Evolutionary conservation across 2,329 filamentous ascomycete genomes (phyloP).

Genomic region (Purpureocillium lavendulum): DNA sequence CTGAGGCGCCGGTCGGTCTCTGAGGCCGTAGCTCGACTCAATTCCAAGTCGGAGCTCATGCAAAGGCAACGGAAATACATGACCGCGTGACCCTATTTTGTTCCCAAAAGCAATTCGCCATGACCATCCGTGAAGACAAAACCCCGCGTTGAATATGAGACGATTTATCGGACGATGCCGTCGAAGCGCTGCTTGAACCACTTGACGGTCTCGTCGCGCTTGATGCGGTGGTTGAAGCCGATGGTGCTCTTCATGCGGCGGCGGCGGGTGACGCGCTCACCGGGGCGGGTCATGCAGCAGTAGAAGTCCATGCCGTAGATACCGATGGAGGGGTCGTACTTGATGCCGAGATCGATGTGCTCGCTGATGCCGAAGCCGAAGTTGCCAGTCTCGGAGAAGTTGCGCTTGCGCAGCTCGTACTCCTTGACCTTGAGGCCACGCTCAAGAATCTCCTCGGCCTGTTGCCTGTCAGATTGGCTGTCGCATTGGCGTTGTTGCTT

Average conservation of each 20-base stretch:
- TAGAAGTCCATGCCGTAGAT: conserved; percentile 99
- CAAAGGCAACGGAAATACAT: conserved; percentile 37
- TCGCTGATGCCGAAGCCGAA: conserved; percentile 99
- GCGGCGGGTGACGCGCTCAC: conserved; percentile 95
- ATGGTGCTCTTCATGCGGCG: conserved; percentile 82
- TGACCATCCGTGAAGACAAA: conserved; percentile 30
- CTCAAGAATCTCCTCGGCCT: conserved; percentile 99
- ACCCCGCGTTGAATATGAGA: not conserved
- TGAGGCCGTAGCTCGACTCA: conserved; percentile 59
- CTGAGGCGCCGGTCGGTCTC: conserved; percentile 63
- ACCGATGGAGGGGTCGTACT: conserved; percentile 97
- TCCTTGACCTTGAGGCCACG: conserved; percentile 99
- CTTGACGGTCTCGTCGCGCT: conserved; percentile 89
- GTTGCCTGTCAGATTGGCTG: conserved; percentile 14
- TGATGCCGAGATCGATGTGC: conserved; percentile 99
- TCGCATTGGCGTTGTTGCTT: not conserved
- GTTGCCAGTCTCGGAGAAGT: conserved; percentile 99
- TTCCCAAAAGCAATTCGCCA: conserved; percentile 29
- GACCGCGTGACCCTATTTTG: conserved; percentile 22
- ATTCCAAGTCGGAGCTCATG: conserved; percentile 44
- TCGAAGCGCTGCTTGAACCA: conserved; percentile 93
- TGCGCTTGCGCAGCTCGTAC: conserved; percentile 98
- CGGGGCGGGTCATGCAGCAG: conserved; percentile 99
- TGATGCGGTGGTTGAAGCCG: conserved; percentile 86
- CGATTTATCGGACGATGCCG: conserved; percentile 92